Base-by-base conservation (phyloP, 495 filamentous ascomycete genomes). In the Penicillium odoratum region DNA sequence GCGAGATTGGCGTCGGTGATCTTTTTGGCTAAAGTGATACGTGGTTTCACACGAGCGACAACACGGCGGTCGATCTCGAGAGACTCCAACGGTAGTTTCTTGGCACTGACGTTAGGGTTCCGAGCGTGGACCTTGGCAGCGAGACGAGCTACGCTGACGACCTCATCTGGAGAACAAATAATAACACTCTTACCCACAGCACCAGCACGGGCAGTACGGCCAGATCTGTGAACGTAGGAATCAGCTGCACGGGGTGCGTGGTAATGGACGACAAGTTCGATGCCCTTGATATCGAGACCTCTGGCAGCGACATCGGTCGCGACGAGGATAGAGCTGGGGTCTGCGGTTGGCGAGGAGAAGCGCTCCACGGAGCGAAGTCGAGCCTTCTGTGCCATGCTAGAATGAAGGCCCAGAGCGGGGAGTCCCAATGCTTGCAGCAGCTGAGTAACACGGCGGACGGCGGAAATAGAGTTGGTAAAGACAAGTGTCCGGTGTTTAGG, bases 251-350 rank as follows among this genome's bases (percentile, higher is more conserved):
- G 89, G 7, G 94, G 94, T 9, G 96, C 86, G 73, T 98, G 95
- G 74, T 98, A 98, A 69, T 98, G 94, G 25, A 98, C 71, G 29
- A 98, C 85, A 26, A 93, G 80, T 51, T 96, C 85, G 44, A 98
- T 90, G 30, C 83, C 84, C 48, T 89, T 88, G 68, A 98, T 97
- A 74, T 98, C 94, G 50, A 98, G 85, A 66, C 94, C 94, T 58
- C 94, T 86, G n/a, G 95, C 93, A 1, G 94, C 95, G 44, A 98
- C 93, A 68, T 98, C 94, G 3, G 94, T 98, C 1, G 95, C 93
- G 10, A 98, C 82, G 3, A 98, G 83, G 51, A 97, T 89, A 4
- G 88, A 85, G 51, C 83, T 77, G 11, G 75, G 68, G 25, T 84
- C 73, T 15, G 83, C 74, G 10, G 74, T 74, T 11, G 81, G 74